Evolutionary conservation across 352 stramenopile genomes (phyloP).

Genomic region (Pythium monospermum): DNA sequence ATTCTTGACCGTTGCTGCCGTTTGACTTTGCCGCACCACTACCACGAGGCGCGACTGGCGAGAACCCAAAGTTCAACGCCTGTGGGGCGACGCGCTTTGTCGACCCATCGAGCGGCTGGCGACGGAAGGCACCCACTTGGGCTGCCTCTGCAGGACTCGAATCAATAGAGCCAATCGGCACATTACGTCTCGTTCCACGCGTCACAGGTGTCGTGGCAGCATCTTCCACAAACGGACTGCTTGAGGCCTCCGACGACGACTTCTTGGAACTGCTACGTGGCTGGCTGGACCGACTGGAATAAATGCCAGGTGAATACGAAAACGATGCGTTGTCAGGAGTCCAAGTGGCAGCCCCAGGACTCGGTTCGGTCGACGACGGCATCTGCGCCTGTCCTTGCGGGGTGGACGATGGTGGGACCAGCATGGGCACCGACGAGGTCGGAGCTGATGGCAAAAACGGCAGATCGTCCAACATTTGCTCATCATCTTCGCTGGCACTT

Average conservation of each 20-base stretch:
- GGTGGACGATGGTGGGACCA: too few relatives aligned
- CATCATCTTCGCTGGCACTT: conserved; percentile 23
- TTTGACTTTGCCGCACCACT: conserved; percentile 32
- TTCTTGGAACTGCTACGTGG: conserved; percentile 29
- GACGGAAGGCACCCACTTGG: conserved; percentile 22
- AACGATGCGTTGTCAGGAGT: not conserved
- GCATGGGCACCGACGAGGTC: conserved; percentile 5
- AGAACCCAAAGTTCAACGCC: conserved; percentile 42
- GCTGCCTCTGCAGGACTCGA: conserved; percentile 41
- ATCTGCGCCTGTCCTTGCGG: too few relatives aligned
- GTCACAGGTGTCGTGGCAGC: not conserved
- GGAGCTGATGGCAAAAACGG: conserved; percentile 15
- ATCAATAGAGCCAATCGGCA: conserved; percentile 43
- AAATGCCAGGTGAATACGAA: conserved; percentile 64
- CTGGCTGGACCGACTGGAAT: conserved; percentile 47
- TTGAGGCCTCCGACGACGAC: conserved; percentile 15
- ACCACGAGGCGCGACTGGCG: conserved; percentile 30
- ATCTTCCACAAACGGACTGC: too few relatives aligned
- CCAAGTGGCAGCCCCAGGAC: not conserved
- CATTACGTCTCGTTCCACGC: conserved; percentile 13
- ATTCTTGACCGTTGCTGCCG: too few relatives aligned
- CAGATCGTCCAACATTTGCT: conserved; percentile 38
- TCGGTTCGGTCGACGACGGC: not conserved
- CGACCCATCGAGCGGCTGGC: conserved; percentile 26
- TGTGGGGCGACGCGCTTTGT: conserved; percentile 34